phyloP scores from a whole-genome alignment of 2,329 filamentous ascomycete species.

The Chalaropsis ovoidea region DNA sequence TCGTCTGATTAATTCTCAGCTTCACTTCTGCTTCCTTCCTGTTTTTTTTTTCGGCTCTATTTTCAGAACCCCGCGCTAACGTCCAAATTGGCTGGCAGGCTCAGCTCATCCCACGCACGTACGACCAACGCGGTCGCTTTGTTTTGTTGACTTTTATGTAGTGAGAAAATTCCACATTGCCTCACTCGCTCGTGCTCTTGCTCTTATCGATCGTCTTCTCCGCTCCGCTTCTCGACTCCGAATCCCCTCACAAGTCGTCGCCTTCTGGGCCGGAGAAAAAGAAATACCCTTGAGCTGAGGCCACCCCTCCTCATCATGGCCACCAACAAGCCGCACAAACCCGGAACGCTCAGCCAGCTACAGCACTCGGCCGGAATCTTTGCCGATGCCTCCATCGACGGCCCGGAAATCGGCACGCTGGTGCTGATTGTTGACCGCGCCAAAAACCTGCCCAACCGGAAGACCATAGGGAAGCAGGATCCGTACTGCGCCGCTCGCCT shows the following conservation, averaged over 20 bases:
- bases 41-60: not conserved
- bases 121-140: slow-evolving; percentile 1
- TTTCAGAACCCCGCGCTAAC: slow-evolving; percentile 13
- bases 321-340: slow-evolving; percentile 43
- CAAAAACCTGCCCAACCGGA: slow-evolving; percentile 92
- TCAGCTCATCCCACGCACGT: not conserved
- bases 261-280: not conserved
- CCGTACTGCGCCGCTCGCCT: slow-evolving; percentile 90
- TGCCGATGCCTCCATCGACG: slow-evolving; percentile 86
- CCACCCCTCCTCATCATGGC: slow-evolving; percentile 31
- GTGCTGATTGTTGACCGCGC: slow-evolving; percentile 87
- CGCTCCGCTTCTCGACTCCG: not conserved
- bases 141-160: slow-evolving; percentile 15
- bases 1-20: not conserved
- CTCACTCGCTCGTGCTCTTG: not conserved
- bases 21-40: not conserved
- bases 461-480: slow-evolving; percentile 97
- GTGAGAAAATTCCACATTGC: not conserved
- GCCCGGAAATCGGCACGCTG: slow-evolving; percentile 84
- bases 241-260: not conserved
- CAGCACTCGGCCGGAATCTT: slow-evolving; percentile 82
- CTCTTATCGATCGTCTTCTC: not conserved
- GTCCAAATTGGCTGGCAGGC: not conserved
- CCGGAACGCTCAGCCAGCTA: slow-evolving; percentile 48
- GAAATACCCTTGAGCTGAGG: not conserved